Conservation (phyloP, 352 stramenopile species). For the Phytophthora boehmeriae region DNA sequence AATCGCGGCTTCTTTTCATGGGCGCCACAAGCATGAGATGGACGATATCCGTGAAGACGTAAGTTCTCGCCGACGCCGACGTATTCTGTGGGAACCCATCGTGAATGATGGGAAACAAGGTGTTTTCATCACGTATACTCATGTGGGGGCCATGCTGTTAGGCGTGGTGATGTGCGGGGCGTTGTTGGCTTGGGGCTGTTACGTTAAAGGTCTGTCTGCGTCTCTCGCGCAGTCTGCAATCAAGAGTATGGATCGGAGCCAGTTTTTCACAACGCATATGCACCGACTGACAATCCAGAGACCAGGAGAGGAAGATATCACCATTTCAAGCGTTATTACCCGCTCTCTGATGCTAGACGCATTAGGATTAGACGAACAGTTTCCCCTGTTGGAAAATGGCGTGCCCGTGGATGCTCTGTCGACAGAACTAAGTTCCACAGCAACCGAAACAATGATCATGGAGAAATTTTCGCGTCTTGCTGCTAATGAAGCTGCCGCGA, state of each 20-base stretch:
- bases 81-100: constrained; percentile 74
- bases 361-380: constrained; percentile 29
- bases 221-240: constrained; percentile 70
- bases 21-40: constrained; percentile 19
- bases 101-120: constrained; percentile 74
- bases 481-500: constrained; percentile 51
- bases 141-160: constrained; percentile 66
- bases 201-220: constrained; percentile 72
- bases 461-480: constrained; percentile 70
- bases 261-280: constrained; percentile 71
- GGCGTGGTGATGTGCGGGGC: constrained; percentile 46
- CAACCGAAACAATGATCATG: constrained; percentile 64
- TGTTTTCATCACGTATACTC: constrained; percentile 85
- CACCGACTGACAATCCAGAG: constrained; percentile 75
- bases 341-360: constrained; percentile 62
- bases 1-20: constrained; percentile 34
- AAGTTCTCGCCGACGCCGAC: constrained; percentile 23
- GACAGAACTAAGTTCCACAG: constrained; percentile 33
- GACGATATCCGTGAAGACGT: constrained; percentile 37
- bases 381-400: constrained; percentile 58
- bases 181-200: constrained; percentile 76
- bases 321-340: constrained; percentile 78
- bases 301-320: constrained; percentile 71
- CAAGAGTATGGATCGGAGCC: constrained; percentile 61
- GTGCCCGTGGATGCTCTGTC: constrained; percentile 33